Conservation (phyloP, 1,284 basidiomycete genomes). For the Boletus semigastroideus region DNA sequence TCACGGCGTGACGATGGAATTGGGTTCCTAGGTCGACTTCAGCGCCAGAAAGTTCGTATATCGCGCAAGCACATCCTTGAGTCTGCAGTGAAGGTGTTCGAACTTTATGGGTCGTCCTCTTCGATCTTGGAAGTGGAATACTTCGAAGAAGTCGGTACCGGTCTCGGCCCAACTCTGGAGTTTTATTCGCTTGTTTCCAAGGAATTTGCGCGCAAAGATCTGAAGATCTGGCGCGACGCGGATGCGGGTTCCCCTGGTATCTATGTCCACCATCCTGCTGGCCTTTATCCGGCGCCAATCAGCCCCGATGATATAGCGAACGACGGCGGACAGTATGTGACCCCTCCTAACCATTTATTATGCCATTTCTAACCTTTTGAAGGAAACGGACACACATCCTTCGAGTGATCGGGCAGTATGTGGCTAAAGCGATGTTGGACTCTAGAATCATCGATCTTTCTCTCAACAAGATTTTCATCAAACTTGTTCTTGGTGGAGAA, state of each 20-base stretch:
- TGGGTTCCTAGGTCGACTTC: conserved; percentile 87
- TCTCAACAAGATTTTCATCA: conserved; percentile 91
- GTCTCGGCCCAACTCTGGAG: conserved; percentile 96
- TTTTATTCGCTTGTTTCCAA: conserved; percentile 94
- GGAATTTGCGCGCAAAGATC: conserved; percentile 85
- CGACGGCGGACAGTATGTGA: conserved; percentile 69
- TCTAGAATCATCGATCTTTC: conserved; percentile 96
- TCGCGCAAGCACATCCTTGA: conserved; percentile 93
- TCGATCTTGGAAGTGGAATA: conserved; percentile 97
- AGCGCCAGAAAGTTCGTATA: conserved; percentile 96
- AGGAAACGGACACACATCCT: conserved; percentile 83
- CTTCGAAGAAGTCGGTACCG: conserved; percentile 98
- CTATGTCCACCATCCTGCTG: conserved; percentile 80
- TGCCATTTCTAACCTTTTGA: conserved; percentile 8
- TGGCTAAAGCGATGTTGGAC: conserved; percentile 97
- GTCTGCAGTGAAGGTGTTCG: conserved; percentile 97
- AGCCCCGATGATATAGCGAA: conserved; percentile 60
- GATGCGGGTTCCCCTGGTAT: conserved; percentile 61
- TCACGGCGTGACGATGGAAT: conserved; percentile 87
- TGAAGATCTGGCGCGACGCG: conserved; percentile 90
- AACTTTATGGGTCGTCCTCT: conserved; percentile 91
- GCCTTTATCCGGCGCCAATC: conserved; percentile 89
- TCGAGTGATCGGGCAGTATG: conserved; percentile 91
- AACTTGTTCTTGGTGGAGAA: conserved; percentile 82
- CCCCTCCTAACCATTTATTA: background rate